Conservation (phyloP, 805 yeast species). For the Nakazawaea populi region DNA sequence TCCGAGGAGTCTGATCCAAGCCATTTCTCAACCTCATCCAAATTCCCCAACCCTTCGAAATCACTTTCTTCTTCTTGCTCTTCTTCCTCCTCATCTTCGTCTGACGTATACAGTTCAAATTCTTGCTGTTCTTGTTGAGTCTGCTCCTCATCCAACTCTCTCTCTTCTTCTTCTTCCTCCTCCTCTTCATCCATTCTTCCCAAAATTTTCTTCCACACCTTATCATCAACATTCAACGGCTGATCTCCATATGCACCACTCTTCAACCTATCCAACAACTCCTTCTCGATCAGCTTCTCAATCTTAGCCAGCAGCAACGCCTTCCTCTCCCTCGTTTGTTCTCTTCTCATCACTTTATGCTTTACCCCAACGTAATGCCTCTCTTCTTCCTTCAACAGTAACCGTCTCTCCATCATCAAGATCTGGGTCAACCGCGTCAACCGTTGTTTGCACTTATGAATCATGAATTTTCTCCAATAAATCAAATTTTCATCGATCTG, state of each 20-base stretch:
- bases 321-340: conserved; percentile 89
- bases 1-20: conserved; percentile 13
- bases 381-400: conserved; percentile 87
- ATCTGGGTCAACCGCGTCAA: conserved; percentile 92
- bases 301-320: conserved; percentile 95
- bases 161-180: conserved; percentile 46
- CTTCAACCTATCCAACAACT: conserved; percentile 87
- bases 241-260: conserved; percentile 98
- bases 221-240: conserved; percentile 94
- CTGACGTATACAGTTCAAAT: conserved; percentile 30
- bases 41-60: conserved; percentile 42
- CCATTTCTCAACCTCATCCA: conserved; percentile 43
- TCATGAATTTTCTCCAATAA: conserved; percentile 89
- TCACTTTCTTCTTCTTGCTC: conserved; percentile 41
- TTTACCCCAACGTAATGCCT: conserved; percentile 90
- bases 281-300: conserved; percentile 95
- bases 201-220: conserved; percentile 91
- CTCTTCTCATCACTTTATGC: conserved; percentile 93
- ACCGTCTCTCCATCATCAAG: conserved; percentile 88
- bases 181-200: conserved; percentile 53
- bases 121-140: conserved; percentile 13
- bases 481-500: conserved; percentile 84
- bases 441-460: conserved; percentile 94
- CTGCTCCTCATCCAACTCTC: conserved; percentile 45
- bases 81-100: conserved; percentile 38